These are phyloP conservation scores for Globisporangium cylindrosporum DNA, from an alignment of 352 stramenopile genomes.

Conservation along the genomic window DNA sequence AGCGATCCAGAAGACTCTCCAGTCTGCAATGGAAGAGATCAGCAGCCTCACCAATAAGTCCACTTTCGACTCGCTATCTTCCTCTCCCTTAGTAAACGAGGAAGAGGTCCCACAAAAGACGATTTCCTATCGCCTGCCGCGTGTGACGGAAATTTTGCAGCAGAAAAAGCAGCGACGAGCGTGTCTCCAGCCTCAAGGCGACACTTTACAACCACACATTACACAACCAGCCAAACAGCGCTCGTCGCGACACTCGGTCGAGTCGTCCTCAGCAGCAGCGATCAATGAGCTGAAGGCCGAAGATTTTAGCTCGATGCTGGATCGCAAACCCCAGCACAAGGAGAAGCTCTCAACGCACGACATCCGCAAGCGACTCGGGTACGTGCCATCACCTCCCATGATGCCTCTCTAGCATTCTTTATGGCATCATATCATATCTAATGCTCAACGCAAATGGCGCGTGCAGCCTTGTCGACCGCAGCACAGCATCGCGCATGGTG, in stretches of 20 bases:
- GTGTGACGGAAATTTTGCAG: slow-evolving; percentile 29
- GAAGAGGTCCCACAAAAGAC: background rate
- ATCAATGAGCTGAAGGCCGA: slow-evolving; percentile 31
- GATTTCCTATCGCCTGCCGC: slow-evolving; percentile 20
- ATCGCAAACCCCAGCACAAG: slow-evolving; percentile 23
- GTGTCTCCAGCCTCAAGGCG: background rate
- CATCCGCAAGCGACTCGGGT: slow-evolving; percentile 61
- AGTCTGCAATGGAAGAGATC: slow-evolving; percentile 23
- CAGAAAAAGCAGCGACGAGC: slow-evolving; percentile 12
- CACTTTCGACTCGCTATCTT: background rate
- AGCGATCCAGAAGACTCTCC: slow-evolving; percentile 22
- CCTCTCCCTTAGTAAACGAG: background rate
- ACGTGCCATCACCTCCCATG: background rate
- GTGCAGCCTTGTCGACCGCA: slow-evolving; percentile 36
- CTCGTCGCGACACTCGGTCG: background rate
- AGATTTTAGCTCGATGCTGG: slow-evolving; percentile 66
- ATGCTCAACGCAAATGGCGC: background rate
- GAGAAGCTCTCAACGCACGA: slow-evolving; percentile 56
- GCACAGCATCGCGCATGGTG: slow-evolving; percentile 15
- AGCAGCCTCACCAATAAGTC: slow-evolving; percentile 12
- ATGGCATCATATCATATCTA: background rate
- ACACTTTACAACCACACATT: background rate
- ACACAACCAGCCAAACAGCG: background rate
- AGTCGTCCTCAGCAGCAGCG: background rate
- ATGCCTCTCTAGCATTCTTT: background rate